A percentile compares a stretch with the other conserved stretches of the same genome.
Evolutionary conservation across 257 asterid species (phyloP).

Genomic region (Paraleonurus japonicus): DNA sequence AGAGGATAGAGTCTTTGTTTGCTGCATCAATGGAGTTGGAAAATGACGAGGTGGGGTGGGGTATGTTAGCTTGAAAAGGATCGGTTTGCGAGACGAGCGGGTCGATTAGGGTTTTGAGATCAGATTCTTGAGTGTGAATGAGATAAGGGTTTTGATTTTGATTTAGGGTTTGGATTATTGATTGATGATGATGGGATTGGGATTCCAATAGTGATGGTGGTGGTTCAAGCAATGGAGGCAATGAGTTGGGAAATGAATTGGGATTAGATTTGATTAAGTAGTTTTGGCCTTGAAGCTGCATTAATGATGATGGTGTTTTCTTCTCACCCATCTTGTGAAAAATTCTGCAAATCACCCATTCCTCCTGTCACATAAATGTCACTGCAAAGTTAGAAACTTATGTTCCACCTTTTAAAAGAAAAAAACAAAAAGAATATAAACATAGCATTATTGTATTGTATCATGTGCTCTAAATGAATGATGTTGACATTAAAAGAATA

Average conservation of each 20-base stretch:
- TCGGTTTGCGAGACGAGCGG: constrained; percentile 29
- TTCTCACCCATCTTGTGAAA: constrained; percentile 58
- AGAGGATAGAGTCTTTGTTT: constrained; percentile 11
- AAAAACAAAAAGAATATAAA: background rate
- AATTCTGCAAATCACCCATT: constrained; percentile 80
- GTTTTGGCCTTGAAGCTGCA: constrained; percentile 41
- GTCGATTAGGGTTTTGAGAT: constrained; percentile 41
- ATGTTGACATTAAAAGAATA: background rate
- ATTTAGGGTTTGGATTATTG: constrained; percentile 31
- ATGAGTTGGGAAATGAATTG: constrained; percentile 16
- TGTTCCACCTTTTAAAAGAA: background rate
- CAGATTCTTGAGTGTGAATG: constrained; percentile 27
- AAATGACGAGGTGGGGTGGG: constrained; percentile 4
- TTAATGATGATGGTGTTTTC: constrained; percentile 31
- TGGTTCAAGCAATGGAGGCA: constrained; percentile 52
- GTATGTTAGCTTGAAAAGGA: background rate
- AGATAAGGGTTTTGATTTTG: constrained; percentile 33
- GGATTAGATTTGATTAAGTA: constrained; percentile 27
- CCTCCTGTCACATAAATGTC: constrained; percentile 51
- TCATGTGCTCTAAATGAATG: constrained; percentile 15
- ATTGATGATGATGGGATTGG: constrained; percentile 25
- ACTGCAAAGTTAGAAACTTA: background rate
- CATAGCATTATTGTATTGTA: background rate
- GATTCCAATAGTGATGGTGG: constrained; percentile 22
- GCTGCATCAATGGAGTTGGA: constrained; percentile 4